Percentiles rank a stretch among this genome's conserved stretches.
phyloP scores from a whole-genome alignment of 2,329 filamentous ascomycete species.

The Clonostachys sp. region DNA sequence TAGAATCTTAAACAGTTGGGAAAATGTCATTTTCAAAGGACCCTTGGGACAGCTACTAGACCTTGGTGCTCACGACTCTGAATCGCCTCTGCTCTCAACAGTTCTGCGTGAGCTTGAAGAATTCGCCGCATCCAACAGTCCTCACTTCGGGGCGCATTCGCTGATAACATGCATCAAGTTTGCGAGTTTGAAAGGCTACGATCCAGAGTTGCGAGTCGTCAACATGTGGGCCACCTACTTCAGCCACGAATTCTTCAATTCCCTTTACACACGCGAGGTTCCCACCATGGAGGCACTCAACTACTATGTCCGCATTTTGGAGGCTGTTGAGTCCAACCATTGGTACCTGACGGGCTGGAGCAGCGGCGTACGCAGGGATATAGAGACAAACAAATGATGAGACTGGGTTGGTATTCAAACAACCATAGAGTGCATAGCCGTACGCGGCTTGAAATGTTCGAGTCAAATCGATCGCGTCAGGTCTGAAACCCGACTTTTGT shows the following conservation, averaged over 20 bases:
- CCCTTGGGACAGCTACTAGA: neutral
- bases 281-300: neutral
- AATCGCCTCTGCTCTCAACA: neutral
- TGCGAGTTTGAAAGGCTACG: neutral
- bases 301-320: neutral
- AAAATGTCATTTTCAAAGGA: slow-evolving; percentile 2
- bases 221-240: neutral
- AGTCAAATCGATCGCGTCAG: too few relatives aligned
- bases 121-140: neutral
- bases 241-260: neutral
- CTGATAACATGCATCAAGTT: too few relatives aligned
- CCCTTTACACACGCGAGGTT: neutral
- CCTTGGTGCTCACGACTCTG: neutral
- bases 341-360: slow-evolving; percentile 1
- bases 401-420: too few relatives aligned
- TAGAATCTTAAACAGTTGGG: slow-evolving; percentile 16
- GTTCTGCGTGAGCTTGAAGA: neutral
- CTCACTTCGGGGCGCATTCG: too few relatives aligned
- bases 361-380: neutral
- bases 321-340: neutral
- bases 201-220: neutral
- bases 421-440: too few relatives aligned
- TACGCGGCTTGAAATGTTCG: too few relatives aligned
- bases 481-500: too few relatives aligned
- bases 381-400: neutral